A percentile compares a stretch with the other conserved stretches of the same genome.
Evolutionary conservation across 2,329 filamentous ascomycete genomes (phyloP).

Genomic region (Monosporascus sp.): DNA sequence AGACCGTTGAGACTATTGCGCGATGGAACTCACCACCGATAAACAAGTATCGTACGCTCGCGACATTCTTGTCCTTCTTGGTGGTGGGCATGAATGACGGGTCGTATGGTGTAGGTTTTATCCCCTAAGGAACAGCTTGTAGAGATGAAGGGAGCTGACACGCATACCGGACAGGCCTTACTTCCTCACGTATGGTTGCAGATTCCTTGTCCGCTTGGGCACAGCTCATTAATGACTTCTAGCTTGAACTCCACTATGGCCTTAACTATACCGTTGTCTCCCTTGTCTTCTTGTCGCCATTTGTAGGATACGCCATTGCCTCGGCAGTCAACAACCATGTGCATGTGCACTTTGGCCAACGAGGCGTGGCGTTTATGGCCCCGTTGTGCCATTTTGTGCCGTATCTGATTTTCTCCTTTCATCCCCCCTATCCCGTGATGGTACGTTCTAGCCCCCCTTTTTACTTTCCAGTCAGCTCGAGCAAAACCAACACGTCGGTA

Average conservation of each 20-base stretch:
- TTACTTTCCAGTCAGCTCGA: too few relatives aligned
- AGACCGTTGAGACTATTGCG: neutral
- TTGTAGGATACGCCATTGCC: slow-evolving; percentile 57
- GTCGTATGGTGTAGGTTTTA: too few relatives aligned
- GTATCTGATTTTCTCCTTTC: neutral
- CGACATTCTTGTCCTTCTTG: too few relatives aligned
- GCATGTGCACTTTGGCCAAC: slow-evolving; percentile 57
- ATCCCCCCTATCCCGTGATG: too few relatives aligned
- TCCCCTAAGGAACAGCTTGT: too few relatives aligned
- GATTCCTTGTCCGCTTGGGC: too few relatives aligned
- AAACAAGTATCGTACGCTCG: neutral
- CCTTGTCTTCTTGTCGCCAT: slow-evolving; percentile 58
- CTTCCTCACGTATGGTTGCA: too few relatives aligned
- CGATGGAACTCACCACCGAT: neutral
- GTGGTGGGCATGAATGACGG: too few relatives aligned
- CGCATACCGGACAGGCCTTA: too few relatives aligned
- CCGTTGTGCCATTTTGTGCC: slow-evolving; percentile 46
- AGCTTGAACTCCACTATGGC: slow-evolving; percentile 58
- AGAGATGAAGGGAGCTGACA: too few relatives aligned
- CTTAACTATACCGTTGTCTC: slow-evolving; percentile 57
- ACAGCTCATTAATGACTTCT: neutral
- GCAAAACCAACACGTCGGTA: too few relatives aligned
- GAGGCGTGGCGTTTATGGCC: slow-evolving; percentile 60
- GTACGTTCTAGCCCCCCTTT: too few relatives aligned
- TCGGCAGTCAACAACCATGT: slow-evolving; percentile 57